Conservation (phyloP, 352 stramenopile genomes). For the Globisporangium solare region DNA sequence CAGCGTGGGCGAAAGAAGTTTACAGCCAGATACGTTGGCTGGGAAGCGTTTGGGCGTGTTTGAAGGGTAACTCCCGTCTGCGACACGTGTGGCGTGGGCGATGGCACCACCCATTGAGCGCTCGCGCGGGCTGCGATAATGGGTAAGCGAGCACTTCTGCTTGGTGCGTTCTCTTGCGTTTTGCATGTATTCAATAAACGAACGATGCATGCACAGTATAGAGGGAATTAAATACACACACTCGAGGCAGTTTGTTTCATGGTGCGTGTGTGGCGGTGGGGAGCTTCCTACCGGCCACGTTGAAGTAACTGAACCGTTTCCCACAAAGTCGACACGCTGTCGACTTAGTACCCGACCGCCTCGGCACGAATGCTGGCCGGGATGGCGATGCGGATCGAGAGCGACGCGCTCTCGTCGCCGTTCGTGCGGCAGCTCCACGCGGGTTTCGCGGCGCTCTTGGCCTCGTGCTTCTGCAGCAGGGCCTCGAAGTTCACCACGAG, state of each 20-base stretch:
- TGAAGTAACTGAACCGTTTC: no score
- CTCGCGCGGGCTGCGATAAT: not conserved
- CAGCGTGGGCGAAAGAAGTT: no score
- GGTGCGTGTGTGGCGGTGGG: no score
- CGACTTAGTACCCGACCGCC: not conserved
- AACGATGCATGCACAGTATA: no score
- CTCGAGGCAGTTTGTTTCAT: no score
- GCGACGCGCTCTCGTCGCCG: conserved; percentile 14
- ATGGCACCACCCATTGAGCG: not conserved
- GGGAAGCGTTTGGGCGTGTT: not conserved
- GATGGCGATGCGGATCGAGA: not conserved
- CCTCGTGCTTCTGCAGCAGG: conserved; percentile 48
- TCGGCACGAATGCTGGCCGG: not conserved
- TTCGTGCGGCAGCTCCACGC: conserved; percentile 47
- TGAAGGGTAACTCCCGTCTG: not conserved
- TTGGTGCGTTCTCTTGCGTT: no score
- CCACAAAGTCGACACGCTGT: no score
- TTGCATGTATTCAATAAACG: no score
- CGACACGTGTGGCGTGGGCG: not conserved
- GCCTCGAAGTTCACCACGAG: conserved; percentile 42
- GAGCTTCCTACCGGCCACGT: no score
- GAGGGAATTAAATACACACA: no score
- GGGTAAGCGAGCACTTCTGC: not conserved
- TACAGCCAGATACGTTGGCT: no score
- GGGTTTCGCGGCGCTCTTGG: conserved; percentile 21